These are phyloP conservation scores for Boletus pseudo-olivaceus DNA, from an alignment of 768 basidiomycete species.

Conservation along the genomic window DNA sequence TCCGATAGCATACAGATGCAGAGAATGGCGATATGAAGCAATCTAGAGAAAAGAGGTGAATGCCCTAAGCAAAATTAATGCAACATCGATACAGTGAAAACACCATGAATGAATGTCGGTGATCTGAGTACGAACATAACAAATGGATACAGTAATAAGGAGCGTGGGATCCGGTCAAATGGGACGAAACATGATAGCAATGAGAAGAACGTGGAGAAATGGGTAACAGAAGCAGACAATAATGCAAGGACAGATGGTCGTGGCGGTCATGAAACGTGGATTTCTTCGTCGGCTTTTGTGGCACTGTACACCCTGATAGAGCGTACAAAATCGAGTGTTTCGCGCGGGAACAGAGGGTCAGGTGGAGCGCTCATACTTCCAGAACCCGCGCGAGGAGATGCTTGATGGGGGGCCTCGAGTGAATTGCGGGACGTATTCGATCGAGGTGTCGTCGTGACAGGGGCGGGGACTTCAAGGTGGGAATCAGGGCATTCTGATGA, in stretches of 20 bases:
- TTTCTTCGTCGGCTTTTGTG: slow-evolving; percentile 37
- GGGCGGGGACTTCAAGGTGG: slow-evolving; percentile 24
- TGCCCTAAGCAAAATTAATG: slow-evolving; percentile 6
- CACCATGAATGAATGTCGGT: background rate
- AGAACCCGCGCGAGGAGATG: slow-evolving; percentile 6
- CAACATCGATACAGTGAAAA: slow-evolving; percentile 11
- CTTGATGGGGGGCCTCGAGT: slow-evolving; percentile 9
- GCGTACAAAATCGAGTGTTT: slow-evolving; percentile 49
- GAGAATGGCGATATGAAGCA: slow-evolving; percentile 7
- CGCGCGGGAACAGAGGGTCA: slow-evolving; percentile 27
- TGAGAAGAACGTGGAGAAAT: background rate
- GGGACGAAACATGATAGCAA: slow-evolving; percentile 3
- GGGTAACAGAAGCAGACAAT: background rate
- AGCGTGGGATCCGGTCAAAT: slow-evolving; percentile 16
- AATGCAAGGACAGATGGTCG: background rate
- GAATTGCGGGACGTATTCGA: slow-evolving; percentile 19
- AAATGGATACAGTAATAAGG: slow-evolving; percentile 9
- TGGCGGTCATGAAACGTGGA: slow-evolving; percentile 18
- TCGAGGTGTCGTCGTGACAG: slow-evolving; percentile 21
- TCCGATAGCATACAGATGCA: slow-evolving; percentile 10
- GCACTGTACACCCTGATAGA: slow-evolving; percentile 52
- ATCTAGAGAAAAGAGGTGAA: slow-evolving; percentile 10
- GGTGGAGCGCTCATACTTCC: slow-evolving; percentile 16
- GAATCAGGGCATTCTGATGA: slow-evolving; percentile 44
- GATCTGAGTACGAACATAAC: background rate